A percentile compares a stretch with the other conserved stretches of the same genome.
Conservation (phyloP, 2,329 filamentous ascomycete genomes). For the Fusarium cyanostomum region DNA sequence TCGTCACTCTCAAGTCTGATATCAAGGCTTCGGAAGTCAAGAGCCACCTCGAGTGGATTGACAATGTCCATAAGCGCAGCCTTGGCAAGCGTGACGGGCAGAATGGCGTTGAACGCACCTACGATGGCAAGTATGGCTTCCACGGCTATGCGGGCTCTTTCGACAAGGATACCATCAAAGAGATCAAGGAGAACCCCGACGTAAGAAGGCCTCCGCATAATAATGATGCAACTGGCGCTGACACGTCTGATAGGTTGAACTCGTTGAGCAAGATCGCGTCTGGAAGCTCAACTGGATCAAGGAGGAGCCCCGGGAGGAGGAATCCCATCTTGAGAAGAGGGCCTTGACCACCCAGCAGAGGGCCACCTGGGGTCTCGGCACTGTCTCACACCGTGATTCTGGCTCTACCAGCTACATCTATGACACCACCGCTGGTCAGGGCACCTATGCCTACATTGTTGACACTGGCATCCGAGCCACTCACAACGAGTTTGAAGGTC, state of each 20-base stretch:
- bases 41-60: constrained; percentile 59
- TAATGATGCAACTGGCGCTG: background rate
- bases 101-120: constrained; percentile 47
- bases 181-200: constrained; percentile 53
- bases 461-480: constrained; percentile 68
- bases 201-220: constrained; percentile 43
- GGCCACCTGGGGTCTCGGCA: constrained; percentile 47
- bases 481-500: constrained; percentile 64
- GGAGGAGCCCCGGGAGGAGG: constrained; percentile 15
- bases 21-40: constrained; percentile 56
- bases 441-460: constrained; percentile 68
- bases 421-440: constrained; percentile 55
- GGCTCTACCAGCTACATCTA: constrained; percentile 56
- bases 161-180: constrained; percentile 51
- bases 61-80: constrained; percentile 64
- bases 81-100: constrained; percentile 56
- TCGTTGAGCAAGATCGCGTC: constrained; percentile 44
- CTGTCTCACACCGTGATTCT: constrained; percentile 44
- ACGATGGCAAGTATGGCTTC: constrained; percentile 45
- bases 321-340: constrained; percentile 36
- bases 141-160: constrained; percentile 57
- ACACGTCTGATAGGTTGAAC: constrained; percentile 39
- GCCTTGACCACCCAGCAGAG: constrained; percentile 43
- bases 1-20: constrained; percentile 68
- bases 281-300: constrained; percentile 43